Base-by-base conservation (phyloP, 73 alveolate species). In the Paramecium bursaria region DNA sequence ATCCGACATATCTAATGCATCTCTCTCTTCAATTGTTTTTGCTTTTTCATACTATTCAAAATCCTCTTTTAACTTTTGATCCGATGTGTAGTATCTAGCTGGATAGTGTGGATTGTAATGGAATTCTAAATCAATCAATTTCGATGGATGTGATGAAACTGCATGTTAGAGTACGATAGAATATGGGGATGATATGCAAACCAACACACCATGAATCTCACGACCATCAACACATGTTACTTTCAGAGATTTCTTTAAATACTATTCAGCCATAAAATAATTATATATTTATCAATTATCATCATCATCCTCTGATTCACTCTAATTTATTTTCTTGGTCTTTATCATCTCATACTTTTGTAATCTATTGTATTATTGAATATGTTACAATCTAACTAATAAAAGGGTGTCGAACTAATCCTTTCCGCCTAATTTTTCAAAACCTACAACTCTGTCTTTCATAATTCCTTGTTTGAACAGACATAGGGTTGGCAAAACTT, bases 401-500 rank as follows among this genome's bases (percentile, higher is more conserved):
- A 87, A 86, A 19, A 92, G 86, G 15, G 97, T 87, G 23, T 93
- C 94, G 92, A 96, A 96, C 47, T 93, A 96, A 57, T 96, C 99
- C 46, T 46, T 88, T 49, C 91, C 92, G 26, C 98, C 98, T 49
- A 96, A 67, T 13, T 96, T 99, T 75, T 91, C 98, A 85, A 95
- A 96, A 6, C 99, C 99, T 23, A 95, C 95, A 48, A 96, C 75
- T 85, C 98, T 94, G 74, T 92, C 97, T 33, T 90, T 91, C 3
- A 96, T 92, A 29, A 94, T 88, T 33, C 99, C 99, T 85, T 96
- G 97, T 10, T 79, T 92, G 86, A 96, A 96, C 23, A 91, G 73
- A 29, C 95, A 75, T 15, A 95, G 74, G 0, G 99, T 95, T 14
- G 99, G 99, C n/a, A 96, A 91, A 14, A 94, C 97, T 87, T 96